A percentile compares a stretch with the other conserved stretches of the same genome.
Conservation (phyloP, 352 stramenopile species). For the Phytophthora macrochlamydospora region DNA sequence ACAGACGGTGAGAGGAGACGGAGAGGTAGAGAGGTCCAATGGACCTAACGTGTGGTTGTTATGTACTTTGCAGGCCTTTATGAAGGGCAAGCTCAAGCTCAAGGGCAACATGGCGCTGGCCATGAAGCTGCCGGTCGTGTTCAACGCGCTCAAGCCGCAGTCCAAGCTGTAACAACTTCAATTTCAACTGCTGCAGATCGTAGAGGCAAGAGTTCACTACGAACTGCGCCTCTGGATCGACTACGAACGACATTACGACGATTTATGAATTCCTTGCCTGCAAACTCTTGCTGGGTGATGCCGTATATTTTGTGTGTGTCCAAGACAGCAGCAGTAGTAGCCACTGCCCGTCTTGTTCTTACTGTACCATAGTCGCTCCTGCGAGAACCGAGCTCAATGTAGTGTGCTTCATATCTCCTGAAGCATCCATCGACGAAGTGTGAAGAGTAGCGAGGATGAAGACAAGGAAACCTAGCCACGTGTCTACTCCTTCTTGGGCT, state of each 20-base stretch:
- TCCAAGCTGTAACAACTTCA: constrained; percentile 62
- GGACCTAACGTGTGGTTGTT: constrained; percentile 8
- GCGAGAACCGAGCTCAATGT: constrained; percentile 16
- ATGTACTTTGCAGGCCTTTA: constrained; percentile 80
- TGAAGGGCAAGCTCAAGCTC: constrained; percentile 96
- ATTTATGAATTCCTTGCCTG: constrained; percentile 7
- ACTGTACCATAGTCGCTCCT: constrained; percentile 38
- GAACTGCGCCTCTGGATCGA: too few relatives aligned
- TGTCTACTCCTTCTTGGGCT: constrained; percentile 66
- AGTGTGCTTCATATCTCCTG: too few relatives aligned
- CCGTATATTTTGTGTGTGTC: constrained; percentile 30
- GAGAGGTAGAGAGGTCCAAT: too few relatives aligned
- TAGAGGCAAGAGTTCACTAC: too few relatives aligned
- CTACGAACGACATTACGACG: too few relatives aligned
- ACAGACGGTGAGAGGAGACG: constrained; percentile 54
- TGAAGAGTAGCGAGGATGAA: constrained; percentile 11
- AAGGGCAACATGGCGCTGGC: constrained; percentile 96
- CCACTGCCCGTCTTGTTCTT: constrained; percentile 18
- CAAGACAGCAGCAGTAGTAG: constrained; percentile 1
- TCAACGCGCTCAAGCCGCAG: constrained; percentile 88
- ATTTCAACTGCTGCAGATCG: not conserved
- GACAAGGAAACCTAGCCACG: constrained; percentile 26
- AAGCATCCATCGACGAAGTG: not conserved
- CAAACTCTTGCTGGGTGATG: constrained; percentile 13
- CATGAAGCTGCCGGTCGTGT: constrained; percentile 94